Conservation (phyloP, 2,329 filamentous ascomycete species). For the Oidium heveae region DNA sequence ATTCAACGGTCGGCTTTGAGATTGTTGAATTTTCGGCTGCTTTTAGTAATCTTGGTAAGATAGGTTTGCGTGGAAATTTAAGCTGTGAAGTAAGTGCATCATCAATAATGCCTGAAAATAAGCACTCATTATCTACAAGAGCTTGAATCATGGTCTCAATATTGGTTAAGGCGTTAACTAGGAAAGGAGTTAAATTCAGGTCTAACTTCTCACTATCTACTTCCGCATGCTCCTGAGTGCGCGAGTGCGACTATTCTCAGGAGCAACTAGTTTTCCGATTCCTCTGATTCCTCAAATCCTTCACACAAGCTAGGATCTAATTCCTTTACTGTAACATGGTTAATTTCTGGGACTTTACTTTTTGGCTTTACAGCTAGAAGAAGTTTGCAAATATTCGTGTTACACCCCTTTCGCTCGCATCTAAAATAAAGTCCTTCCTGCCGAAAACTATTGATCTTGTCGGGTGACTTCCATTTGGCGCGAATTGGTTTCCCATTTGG, state of each 20-base stretch:
- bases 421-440: not conserved
- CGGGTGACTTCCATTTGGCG: not conserved
- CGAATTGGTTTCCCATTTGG: not conserved
- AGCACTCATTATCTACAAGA: not conserved
- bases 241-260: not conserved
- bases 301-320: not conserved
- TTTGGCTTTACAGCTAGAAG: not conserved
- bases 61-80: not conserved
- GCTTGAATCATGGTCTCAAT: not conserved
- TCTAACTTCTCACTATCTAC: not conserved
- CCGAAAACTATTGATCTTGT: not conserved
- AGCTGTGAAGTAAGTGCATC: not conserved
- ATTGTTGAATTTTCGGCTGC: not conserved
- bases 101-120: not conserved
- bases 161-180: not conserved
- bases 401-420: not conserved
- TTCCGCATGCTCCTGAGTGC: not conserved
- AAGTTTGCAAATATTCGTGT: not conserved
- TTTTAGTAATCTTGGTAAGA: not conserved
- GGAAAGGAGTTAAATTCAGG: not conserved
- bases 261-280: not conserved
- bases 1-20: not conserved
- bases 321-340: not conserved
- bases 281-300: not conserved
- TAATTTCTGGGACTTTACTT: not conserved